Base-by-base conservation (phyloP, 2,329 filamentous ascomycete species). In the Paracoccidioides brasiliensis region DNA sequence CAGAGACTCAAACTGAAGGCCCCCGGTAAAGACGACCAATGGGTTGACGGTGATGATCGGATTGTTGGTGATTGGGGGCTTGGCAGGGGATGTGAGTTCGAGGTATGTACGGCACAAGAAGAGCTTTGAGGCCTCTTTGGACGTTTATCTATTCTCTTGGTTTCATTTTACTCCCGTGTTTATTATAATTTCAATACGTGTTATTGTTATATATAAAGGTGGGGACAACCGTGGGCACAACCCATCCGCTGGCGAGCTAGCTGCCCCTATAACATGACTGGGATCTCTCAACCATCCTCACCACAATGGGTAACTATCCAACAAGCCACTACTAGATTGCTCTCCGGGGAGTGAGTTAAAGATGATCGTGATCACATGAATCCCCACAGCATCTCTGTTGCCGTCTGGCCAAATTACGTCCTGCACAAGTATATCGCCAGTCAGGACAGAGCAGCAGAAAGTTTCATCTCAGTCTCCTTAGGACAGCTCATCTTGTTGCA, bases 1-100 rank as follows among this genome's bases (percentile, higher is more conserved):
- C 93, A 97, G 70, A 81, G 77, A 59, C 79, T 98, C 59, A 83
- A 77, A 35, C 76, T 96, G 67, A 87, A 84, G 68, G 75, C 83
- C 14, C 76, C 79, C 32, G 79, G 79, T 38, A 72, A 74, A 56
- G 78, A 82, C 63, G 78, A 83, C 60, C 76, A 77, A 58, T 77
- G 88, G 61, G 71, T 84, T 53, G 74, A 78, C 42, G 81, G 90
- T 65, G 89, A 96, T 70, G 88, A 94, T 58, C 75, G 74, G 53
- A 80, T 80, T 53, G 66, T 77, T 90, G 64, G 79, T 73, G 62
- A 77, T 15, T 74, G 67, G 64, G 68, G 67, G 1, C 56, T 76
- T 42, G 64, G 60, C 33, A 72, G 69, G 58, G 72, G 72, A 5
- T 67, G 66, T 54, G 73, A 74, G 57, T 72, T 76, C 55, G 70